These are phyloP conservation scores for Aegle marmelos DNA, from an alignment of 345 rosid species.

Conservation along the genomic window DNA sequence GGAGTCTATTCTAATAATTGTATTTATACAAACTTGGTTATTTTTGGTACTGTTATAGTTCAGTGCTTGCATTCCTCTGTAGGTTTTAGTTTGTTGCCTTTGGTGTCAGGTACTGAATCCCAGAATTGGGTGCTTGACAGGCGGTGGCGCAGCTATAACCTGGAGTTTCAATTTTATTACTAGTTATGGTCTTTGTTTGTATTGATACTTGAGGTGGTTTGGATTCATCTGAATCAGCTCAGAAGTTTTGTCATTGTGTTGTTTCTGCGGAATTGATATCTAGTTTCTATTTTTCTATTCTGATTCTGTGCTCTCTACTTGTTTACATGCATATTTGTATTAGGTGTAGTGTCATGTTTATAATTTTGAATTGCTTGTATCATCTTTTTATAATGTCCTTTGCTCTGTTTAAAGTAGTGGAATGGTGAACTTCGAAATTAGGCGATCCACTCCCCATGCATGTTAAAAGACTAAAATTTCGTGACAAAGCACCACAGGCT, in stretches of 20 bases:
- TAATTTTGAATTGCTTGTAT: too few species aligned
- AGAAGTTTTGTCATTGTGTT: slow-evolving; percentile 6
- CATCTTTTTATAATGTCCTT: too few species aligned
- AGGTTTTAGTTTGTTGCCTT: not conserved
- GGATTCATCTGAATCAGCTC: not conserved
- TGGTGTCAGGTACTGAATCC: not conserved
- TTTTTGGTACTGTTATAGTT: not conserved
- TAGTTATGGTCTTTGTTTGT: not conserved
- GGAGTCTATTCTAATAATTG: not conserved
- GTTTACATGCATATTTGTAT: too few species aligned
- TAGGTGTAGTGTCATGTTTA: too few species aligned
- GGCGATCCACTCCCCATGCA: too few species aligned
- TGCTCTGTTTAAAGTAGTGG: too few species aligned
- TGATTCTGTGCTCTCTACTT: not conserved
- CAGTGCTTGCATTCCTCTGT: not conserved
- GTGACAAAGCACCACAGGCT: too few species aligned
- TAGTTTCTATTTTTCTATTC: not conserved
- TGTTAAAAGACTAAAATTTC: too few species aligned
- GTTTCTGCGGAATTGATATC: not conserved
- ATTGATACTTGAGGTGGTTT: not conserved
- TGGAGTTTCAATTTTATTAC: not conserved
- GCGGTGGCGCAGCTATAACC: slow-evolving; percentile 8
- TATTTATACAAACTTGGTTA: not conserved
- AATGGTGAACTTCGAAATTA: too few species aligned
- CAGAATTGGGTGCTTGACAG: slow-evolving; percentile 16